These are phyloP conservation scores for Botrytis tulipae DNA, from an alignment of 2,329 filamentous ascomycete genomes.

Conservation along the genomic window DNA sequence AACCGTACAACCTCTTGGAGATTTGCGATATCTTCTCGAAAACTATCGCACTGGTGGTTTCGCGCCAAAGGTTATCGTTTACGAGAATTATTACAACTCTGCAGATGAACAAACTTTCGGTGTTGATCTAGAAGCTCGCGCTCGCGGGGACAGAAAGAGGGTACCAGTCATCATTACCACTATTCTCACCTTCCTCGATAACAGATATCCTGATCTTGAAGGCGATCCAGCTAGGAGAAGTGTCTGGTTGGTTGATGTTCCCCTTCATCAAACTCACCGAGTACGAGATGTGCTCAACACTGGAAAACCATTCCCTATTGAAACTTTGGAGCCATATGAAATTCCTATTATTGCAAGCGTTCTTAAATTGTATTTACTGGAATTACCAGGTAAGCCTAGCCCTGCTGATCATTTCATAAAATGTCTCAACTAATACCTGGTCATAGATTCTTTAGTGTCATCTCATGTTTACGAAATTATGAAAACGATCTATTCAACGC, in stretches of 20 bases:
- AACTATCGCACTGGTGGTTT: conserved; percentile 96
- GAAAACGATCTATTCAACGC: conserved; percentile 90
- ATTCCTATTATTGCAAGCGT: conserved; percentile 91
- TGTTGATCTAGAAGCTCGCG: conserved; percentile 93
- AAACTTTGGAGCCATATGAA: conserved; percentile 83
- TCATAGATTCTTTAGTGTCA: conserved; percentile 88
- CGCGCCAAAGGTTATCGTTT: conserved; percentile 83
- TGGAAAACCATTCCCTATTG: conserved; percentile 73
- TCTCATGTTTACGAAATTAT: conserved; percentile 99
- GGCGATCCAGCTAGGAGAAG: conserved; percentile 88
- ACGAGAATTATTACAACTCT: conserved; percentile 99
- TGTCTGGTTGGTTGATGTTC: conserved; percentile 94
- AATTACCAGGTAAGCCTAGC: conserved; percentile 74
- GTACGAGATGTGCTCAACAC: conserved; percentile 82
- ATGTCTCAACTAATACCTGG: conserved; percentile 27
- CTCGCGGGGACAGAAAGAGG: conserved; percentile 89
- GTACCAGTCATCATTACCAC: conserved; percentile 91
- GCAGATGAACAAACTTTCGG: conserved; percentile 98
- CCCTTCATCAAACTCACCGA: conserved; percentile 78
- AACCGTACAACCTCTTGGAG: conserved; percentile 89
- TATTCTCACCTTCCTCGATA: conserved; percentile 90
- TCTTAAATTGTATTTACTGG: conserved; percentile 89
- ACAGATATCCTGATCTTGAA: conserved; percentile 95
- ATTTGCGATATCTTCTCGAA: conserved; percentile 90
- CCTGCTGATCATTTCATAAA: background rate